phyloP scores from a whole-genome alignment of 495 filamentous ascomycete genomes.

The Aspergillus mulundensis region DNA sequence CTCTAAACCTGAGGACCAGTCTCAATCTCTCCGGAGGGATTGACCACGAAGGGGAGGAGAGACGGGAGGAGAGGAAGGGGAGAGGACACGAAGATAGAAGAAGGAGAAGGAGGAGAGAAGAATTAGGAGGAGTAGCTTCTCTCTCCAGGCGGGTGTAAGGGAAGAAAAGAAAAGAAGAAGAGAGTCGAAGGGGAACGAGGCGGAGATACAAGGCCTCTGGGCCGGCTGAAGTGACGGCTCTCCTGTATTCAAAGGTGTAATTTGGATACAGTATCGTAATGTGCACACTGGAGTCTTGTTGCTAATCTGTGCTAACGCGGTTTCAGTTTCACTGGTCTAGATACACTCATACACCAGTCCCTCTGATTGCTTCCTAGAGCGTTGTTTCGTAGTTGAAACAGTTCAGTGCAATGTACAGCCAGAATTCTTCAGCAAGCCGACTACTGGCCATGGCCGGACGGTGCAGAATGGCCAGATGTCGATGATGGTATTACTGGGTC shows the following conservation, averaged over 20 bases:
- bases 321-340: conserved; percentile 22
- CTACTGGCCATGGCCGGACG: conserved; percentile 1
- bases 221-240: conserved; percentile 21
- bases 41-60: conserved; percentile 51
- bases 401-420: background rate
- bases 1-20: conserved; percentile 30
- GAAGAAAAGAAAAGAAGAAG: conserved; percentile 38
- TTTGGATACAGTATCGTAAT: background rate
- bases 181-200: conserved; percentile 26
- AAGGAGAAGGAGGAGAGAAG: conserved; percentile 55
- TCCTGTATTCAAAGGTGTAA: conserved; percentile 11
- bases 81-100: conserved; percentile 42
- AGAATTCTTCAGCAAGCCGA: background rate
- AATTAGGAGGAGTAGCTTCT: conserved; percentile 38
- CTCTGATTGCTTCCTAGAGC: conserved; percentile 9
- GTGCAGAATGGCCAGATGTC: background rate
- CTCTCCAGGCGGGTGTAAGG: conserved; percentile 50
- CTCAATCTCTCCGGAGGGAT: conserved; percentile 44
- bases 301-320: background rate
- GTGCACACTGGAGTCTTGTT: background rate
- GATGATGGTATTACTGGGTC: conserved; percentile 7
- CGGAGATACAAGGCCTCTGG: conserved; percentile 36
- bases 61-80: conserved; percentile 46
- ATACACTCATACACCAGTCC: background rate
- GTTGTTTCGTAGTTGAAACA: conserved; percentile 7